phyloP scores from a whole-genome alignment of 2,329 filamentous ascomycete species.

The Epichloe aotearoae region DNA sequence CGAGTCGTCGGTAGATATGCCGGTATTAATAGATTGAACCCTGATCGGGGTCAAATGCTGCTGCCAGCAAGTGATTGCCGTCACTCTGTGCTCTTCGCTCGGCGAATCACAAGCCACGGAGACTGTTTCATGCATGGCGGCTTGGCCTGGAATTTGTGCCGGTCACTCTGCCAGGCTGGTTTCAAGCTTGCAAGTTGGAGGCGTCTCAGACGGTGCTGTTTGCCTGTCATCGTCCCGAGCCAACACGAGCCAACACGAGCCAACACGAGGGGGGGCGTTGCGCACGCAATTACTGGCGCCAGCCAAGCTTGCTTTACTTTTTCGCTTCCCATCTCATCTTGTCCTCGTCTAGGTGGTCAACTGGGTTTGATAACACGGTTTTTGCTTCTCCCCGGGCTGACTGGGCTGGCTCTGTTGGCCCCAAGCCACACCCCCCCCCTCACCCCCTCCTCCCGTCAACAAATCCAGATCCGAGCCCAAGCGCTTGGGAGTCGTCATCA shows the following conservation, averaged over 20 bases:
- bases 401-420: no score
- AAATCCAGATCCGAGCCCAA: neutral
- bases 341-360: neutral
- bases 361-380: neutral
- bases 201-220: neutral
- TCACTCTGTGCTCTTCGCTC: neutral
- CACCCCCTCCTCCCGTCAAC: neutral
- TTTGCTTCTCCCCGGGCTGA: neutral
- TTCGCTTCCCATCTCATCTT: neutral
- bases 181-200: neutral
- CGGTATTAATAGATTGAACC: no score
- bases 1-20: no score
- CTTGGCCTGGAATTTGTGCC: neutral
- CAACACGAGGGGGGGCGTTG: neutral
- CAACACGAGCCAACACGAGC: neutral
- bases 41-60: no score
- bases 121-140: neutral
- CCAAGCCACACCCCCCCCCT: no score
- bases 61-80: no score
- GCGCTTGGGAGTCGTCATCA: neutral
- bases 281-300: neutral
- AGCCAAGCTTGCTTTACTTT: neutral
- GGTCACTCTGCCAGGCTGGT: neutral
- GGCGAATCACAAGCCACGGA: neutral
- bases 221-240: neutral